Conservation (phyloP, 2,329 filamentous ascomycete genomes). For the Rhexocercosporidium sp. region DNA sequence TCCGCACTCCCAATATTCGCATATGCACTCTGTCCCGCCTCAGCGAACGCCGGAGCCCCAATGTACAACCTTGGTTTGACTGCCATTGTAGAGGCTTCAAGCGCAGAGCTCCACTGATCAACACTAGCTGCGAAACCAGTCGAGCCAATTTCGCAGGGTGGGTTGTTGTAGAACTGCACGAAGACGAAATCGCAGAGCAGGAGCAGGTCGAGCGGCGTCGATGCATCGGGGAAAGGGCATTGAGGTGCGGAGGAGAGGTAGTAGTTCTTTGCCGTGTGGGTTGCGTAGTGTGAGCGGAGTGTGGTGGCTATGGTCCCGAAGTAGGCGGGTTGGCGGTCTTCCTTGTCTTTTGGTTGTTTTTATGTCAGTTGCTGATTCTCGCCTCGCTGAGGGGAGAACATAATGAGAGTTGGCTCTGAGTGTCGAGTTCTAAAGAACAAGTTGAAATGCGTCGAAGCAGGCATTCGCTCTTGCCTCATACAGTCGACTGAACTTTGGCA, state of each 20-base stretch:
- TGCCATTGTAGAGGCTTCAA: slow-evolving; percentile 20
- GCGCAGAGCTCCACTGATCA: slow-evolving; percentile 42
- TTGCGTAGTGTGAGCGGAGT: slow-evolving; percentile 36
- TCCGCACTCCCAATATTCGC: slow-evolving; percentile 32
- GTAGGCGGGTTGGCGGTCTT: slow-evolving; percentile 37
- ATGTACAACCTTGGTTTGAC: slow-evolving; percentile 43
- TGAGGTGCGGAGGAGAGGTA: slow-evolving; percentile 48
- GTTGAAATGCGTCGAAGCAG: background rate
- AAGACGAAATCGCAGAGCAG: slow-evolving; percentile 47
- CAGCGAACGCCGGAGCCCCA: slow-evolving; percentile 42
- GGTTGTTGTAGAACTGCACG: slow-evolving; percentile 52
- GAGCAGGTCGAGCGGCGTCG: slow-evolving; percentile 40
- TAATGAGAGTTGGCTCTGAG: background rate
- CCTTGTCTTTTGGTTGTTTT: slow-evolving; percentile 41
- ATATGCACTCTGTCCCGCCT: slow-evolving; percentile 43
- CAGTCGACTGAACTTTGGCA: background rate
- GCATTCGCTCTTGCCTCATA: background rate
- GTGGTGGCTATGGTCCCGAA: slow-evolving; percentile 42
- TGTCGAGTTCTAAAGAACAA: too few species aligned
- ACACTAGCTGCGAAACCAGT: slow-evolving; percentile 39
- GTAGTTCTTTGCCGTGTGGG: slow-evolving; percentile 37
- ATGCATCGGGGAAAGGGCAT: slow-evolving; percentile 46
- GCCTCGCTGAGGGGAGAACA: background rate
- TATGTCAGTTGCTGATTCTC: background rate
- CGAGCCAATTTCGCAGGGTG: slow-evolving; percentile 41